A percentile compares a stretch with the other conserved stretches of the same genome.
Evolutionary conservation across 2,329 filamentous ascomycete genomes (phyloP).

Genomic region (Leptographium galeiforme): DNA sequence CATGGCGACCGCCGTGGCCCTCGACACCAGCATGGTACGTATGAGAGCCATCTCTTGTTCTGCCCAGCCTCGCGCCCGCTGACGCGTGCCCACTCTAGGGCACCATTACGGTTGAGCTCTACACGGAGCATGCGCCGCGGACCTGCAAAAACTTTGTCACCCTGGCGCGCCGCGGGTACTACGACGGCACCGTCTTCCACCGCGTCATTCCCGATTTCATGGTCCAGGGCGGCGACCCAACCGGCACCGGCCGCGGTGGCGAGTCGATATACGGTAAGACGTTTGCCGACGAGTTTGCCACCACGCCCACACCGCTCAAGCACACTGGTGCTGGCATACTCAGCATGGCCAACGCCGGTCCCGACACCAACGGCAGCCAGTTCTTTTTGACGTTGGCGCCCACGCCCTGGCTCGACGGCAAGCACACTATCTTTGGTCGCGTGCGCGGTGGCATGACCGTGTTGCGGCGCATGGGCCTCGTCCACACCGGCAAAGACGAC

Average conservation of each 20-base stretch:
- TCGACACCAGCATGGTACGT: conserved; percentile 75
- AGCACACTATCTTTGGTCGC: conserved; percentile 91
- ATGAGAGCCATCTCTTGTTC: neutral
- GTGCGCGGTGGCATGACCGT: conserved; percentile 72
- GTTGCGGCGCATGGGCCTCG: conserved; percentile 78
- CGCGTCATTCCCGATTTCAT: conserved; percentile 94
- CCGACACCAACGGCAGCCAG: conserved; percentile 86
- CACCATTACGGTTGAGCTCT: conserved; percentile 75
- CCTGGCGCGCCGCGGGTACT: conserved; percentile 73
- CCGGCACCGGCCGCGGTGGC: conserved; percentile 82
- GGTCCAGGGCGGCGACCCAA: conserved; percentile 89
- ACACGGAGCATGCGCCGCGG: conserved; percentile 75
- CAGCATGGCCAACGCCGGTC: conserved; percentile 91
- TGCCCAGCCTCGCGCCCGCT: neutral
- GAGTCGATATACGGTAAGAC: conserved; percentile 82
- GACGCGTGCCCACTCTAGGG: conserved; percentile 40
- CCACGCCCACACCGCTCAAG: conserved; percentile 44
- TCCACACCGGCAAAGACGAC: conserved; percentile 73
- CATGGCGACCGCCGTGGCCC: conserved; percentile 66
- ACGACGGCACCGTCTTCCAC: conserved; percentile 76
- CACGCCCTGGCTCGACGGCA: conserved; percentile 91
- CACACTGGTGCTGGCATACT: conserved; percentile 91
- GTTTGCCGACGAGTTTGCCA: conserved; percentile 81
- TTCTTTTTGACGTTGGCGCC: conserved; percentile 94
- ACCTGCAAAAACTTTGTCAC: conserved; percentile 81